These are phyloP conservation scores for Sonneratia alba DNA, from an alignment of 345 rosid species.

Conservation along the genomic window DNA sequence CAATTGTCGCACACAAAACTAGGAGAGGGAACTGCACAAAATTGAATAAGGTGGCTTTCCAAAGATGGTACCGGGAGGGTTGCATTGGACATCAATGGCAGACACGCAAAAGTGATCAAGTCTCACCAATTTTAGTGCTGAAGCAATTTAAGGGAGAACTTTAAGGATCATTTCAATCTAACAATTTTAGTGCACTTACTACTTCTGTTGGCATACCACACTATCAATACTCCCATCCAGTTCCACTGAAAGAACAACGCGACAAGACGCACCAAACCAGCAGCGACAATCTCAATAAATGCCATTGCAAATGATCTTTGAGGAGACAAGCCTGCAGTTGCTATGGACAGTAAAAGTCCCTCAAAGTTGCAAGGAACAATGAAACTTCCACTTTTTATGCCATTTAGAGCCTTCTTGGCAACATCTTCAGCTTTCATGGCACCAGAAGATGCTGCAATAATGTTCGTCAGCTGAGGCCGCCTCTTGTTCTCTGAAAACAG, in stretches of 20 bases:
- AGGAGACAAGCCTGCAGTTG: slow-evolving; percentile 71
- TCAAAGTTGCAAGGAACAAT: slow-evolving; percentile 63
- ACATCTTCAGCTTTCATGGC: slow-evolving; percentile 79
- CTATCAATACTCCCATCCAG: slow-evolving; percentile 51
- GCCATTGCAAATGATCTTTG: slow-evolving; percentile 69
- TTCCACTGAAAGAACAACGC: slow-evolving; percentile 66
- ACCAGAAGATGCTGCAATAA: slow-evolving; percentile 49
- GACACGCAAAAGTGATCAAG: too few species aligned
- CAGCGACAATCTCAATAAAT: slow-evolving; percentile 53
- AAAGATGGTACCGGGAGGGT: too few species aligned
- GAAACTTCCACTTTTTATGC: slow-evolving; percentile 64
- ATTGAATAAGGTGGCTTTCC: too few species aligned
- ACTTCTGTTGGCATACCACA: slow-evolving; percentile 26
- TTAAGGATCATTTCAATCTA: neutral
- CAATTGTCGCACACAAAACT: too few species aligned
- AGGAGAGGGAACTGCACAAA: too few species aligned
- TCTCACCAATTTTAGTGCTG: too few species aligned
- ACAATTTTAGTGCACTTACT: slow-evolving; percentile 11
- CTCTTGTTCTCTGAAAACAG: slow-evolving; percentile 48
- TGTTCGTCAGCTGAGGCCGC: slow-evolving; percentile 51
- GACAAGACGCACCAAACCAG: slow-evolving; percentile 35
- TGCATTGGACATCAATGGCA: too few species aligned
- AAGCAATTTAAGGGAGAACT: neutral
- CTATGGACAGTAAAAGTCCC: slow-evolving; percentile 49
- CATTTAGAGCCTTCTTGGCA: slow-evolving; percentile 57